phyloP scores from a whole-genome alignment of 2,329 filamentous ascomycete species.

The Didymella glomerata region DNA sequence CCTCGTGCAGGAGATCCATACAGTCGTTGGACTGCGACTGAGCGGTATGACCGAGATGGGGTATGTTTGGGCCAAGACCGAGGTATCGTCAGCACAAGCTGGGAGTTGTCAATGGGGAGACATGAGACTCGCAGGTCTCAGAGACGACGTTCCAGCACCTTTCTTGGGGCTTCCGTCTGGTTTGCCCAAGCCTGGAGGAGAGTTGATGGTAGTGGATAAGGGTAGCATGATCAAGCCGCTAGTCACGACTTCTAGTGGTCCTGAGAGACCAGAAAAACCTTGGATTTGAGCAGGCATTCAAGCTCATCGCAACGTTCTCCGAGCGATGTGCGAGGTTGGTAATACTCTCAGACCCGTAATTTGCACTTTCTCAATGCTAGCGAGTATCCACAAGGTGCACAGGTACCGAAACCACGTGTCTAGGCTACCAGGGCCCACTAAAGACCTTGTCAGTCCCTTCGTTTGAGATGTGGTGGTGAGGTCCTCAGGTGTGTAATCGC shows the following conservation, averaged over 20 bases:
- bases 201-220: constrained; percentile 29
- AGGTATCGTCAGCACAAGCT: background rate
- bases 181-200: constrained; percentile 21
- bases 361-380: constrained; percentile 1
- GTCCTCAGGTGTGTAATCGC: background rate
- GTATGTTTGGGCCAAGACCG: constrained; percentile 33
- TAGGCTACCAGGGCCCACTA: background rate
- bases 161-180: constrained; percentile 25
- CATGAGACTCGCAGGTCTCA: constrained; percentile 32
- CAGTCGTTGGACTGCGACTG: constrained; percentile 37
- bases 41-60: constrained; percentile 38
- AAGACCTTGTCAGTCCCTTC: background rate
- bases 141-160: constrained; percentile 34
- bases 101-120: constrained; percentile 30
- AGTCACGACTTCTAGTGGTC: background rate
- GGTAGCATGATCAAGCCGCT: constrained; percentile 29
- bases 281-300: constrained; percentile 2
- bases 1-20: constrained; percentile 31
- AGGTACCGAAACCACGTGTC: background rate
- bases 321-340: background rate
- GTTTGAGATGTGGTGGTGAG: background rate
- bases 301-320: background rate
- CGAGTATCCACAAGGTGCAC: background rate
- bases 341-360: background rate
- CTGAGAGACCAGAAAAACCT: background rate